Conservation (phyloP, 441 rosid species). For the Pelargonium cotyledonis region DNA sequence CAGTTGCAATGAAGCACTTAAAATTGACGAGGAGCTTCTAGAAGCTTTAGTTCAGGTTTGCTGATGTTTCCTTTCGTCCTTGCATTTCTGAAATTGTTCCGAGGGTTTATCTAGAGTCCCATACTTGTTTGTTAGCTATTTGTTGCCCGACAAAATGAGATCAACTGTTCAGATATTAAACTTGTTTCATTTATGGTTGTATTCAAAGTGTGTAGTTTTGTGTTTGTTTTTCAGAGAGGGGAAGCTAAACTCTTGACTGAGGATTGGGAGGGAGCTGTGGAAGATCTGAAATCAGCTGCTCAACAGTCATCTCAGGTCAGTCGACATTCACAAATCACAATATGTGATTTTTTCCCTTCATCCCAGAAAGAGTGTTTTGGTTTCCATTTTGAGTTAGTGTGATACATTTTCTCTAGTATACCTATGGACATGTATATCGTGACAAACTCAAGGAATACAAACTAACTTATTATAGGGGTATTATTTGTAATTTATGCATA, state of each 20-base stretch:
- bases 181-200: background rate
- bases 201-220: conserved; percentile 6
- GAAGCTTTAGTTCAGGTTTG: conserved; percentile 89
- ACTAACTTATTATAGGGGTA: too few relatives aligned
- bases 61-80: conserved; percentile 9
- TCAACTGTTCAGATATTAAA: background rate
- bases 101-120: background rate
- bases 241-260: conserved; percentile 87
- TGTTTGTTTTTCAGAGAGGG: conserved; percentile 50
- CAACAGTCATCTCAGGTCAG: conserved; percentile 83
- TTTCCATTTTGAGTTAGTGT: too few relatives aligned
- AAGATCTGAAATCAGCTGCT: conserved; percentile 78
- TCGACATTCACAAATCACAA: conserved; percentile 13
- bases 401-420: too few relatives aligned
- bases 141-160: background rate
- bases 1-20: conserved; percentile 76
- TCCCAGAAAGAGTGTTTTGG: too few relatives aligned
- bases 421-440: too few relatives aligned
- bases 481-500: too few relatives aligned
- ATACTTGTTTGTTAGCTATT: background rate
- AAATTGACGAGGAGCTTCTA: conserved; percentile 65
- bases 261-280: conserved; percentile 99
- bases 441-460: too few relatives aligned
- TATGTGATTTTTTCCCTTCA: too few relatives aligned
- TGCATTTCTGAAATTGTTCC: background rate